A percentile compares a stretch with the other conserved stretches of the same genome.
Conservation (phyloP, 371 early-diverging fungal species). For the Entomophthora muscae region DNA sequence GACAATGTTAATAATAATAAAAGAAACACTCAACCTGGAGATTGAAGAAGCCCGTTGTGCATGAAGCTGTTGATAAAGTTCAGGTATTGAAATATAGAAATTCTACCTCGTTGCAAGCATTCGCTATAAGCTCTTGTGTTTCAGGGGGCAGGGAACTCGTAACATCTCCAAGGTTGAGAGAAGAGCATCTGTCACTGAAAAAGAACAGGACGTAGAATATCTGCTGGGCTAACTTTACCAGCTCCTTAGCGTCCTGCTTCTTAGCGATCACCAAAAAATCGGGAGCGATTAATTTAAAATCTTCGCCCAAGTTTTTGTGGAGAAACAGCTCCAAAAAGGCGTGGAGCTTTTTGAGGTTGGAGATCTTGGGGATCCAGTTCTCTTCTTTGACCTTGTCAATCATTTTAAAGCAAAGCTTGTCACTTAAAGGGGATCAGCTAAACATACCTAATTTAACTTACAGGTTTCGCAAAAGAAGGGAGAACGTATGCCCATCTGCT, state of each 20-base stretch:
- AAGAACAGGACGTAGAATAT: background rate
- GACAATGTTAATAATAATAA: background rate
- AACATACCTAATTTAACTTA: no score
- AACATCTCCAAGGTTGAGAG: background rate
- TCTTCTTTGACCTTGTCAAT: background rate
- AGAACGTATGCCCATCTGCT: background rate
- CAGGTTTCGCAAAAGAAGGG: background rate
- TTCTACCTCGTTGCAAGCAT: constrained; percentile 4
- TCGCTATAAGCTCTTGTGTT: background rate
- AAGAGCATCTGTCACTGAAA: background rate
- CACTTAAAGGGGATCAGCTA: constrained; percentile 4
- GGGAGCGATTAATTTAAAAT: background rate
- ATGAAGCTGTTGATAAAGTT: no score
- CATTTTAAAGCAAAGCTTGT: background rate
- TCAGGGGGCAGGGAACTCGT: background rate
- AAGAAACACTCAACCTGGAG: no score
- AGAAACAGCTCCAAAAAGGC: background rate
- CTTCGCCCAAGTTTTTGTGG: background rate
- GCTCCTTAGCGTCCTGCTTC: background rate
- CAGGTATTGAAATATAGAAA: no score
- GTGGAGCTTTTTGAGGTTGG: constrained; percentile 2
- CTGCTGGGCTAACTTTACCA: background rate
- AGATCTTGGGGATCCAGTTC: background rate
- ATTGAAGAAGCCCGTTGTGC: no score
- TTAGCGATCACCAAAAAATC: constrained; percentile 1